phyloP scores from a whole-genome alignment of 2,329 filamentous ascomycete species.

The Blastomyces parvus region DNA sequence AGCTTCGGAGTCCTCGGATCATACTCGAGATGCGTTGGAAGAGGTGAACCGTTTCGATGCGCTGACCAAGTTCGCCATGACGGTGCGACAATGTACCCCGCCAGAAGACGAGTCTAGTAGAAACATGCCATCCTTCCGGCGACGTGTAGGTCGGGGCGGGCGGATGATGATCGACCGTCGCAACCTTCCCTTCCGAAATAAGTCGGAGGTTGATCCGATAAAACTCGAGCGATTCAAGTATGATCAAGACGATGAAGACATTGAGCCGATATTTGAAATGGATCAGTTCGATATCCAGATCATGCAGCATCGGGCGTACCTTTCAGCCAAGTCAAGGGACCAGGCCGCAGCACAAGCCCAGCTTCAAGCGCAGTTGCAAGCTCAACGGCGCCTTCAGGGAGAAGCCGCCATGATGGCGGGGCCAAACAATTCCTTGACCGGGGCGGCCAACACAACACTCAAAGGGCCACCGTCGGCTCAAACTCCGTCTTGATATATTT shows the following conservation, averaged over 20 bases:
- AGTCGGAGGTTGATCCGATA: slow-evolving; percentile 39
- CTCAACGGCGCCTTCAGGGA: slow-evolving; percentile 29
- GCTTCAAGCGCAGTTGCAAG: slow-evolving; percentile 34
- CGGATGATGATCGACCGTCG: slow-evolving; percentile 82
- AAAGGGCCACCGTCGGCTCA: slow-evolving; percentile 21
- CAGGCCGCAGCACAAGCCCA: slow-evolving; percentile 36
- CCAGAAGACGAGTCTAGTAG: slow-evolving; percentile 35
- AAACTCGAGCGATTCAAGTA: slow-evolving; percentile 71
- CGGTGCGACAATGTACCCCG: slow-evolving; percentile 34
- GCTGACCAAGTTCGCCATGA: slow-evolving; percentile 30
- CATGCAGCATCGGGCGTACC: slow-evolving; percentile 48
- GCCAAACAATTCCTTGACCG: slow-evolving; percentile 20
- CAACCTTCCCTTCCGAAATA: slow-evolving; percentile 49
- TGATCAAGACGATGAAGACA: slow-evolving; percentile 74
- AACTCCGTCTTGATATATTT: slow-evolving; percentile 22
- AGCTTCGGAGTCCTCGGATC: slow-evolving; percentile 40
- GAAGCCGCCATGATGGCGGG: slow-evolving; percentile 22
- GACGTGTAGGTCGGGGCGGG: slow-evolving; percentile 74
- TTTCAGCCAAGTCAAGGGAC: slow-evolving; percentile 36
- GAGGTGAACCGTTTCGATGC: slow-evolving; percentile 27
- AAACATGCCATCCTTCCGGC: slow-evolving; percentile 59
- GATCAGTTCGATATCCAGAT: slow-evolving; percentile 56
- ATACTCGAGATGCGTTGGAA: slow-evolving; percentile 30
- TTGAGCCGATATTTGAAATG: slow-evolving; percentile 62
- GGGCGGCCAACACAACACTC: slow-evolving; percentile 17